These are phyloP conservation scores for Ceratobasidium sp. DNA, from an alignment of 1,284 basidiomycete species.

Conservation along the genomic window DNA sequence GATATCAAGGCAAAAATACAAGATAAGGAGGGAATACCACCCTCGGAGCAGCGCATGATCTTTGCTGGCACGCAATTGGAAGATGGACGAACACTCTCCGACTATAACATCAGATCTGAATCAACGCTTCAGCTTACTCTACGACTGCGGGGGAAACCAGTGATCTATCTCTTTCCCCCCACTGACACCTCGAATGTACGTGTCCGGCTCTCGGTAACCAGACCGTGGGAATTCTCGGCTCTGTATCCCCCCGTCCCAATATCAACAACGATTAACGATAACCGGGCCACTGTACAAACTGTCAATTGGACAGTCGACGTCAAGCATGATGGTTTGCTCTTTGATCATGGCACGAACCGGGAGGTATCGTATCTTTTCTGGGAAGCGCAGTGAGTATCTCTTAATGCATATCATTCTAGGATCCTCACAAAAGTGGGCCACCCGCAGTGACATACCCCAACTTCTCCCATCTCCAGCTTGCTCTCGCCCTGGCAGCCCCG, in stretches of 20 bases:
- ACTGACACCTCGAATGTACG: constrained; percentile 21
- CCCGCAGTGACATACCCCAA: background rate
- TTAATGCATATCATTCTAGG: no score
- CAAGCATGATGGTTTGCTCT: constrained; percentile 52
- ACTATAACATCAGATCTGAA: background rate
- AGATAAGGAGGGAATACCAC: constrained; percentile 90
- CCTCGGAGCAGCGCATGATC: constrained; percentile 69
- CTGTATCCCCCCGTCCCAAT: constrained; percentile 50
- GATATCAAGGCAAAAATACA: constrained; percentile 98
- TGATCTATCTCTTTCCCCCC: constrained; percentile 50
- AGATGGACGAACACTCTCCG: constrained; percentile 65
- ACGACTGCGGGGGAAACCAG: constrained; percentile 48
- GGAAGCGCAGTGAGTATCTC: constrained; percentile 54
- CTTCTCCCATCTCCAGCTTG: background rate
- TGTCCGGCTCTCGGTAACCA: constrained; percentile 50
- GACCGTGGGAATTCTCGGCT: constrained; percentile 52
- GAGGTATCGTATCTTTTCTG: constrained; percentile 57
- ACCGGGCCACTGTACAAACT: constrained; percentile 44
- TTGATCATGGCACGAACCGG: constrained; percentile 50
- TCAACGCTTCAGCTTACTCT: background rate
- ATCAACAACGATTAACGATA: background rate
- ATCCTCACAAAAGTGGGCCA: background rate
- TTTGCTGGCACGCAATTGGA: constrained; percentile 99
- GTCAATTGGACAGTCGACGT: constrained; percentile 55
- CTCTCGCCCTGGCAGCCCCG: constrained; percentile 6